Evolutionary conservation across 805 yeast species (phyloP).

Genomic region (Kodamaea kaohsiungensis): DNA sequence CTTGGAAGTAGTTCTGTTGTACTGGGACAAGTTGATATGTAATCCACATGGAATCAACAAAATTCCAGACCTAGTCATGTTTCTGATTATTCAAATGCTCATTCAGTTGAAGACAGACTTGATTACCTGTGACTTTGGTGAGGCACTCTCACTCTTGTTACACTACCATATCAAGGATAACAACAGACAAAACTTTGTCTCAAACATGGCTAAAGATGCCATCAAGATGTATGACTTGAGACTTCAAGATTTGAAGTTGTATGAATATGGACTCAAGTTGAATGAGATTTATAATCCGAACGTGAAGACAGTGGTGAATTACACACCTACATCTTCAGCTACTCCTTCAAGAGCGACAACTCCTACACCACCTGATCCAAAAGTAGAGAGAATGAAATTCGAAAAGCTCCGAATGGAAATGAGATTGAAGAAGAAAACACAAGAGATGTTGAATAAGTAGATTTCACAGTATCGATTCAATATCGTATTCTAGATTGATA

Average conservation of each 20-base stretch:
- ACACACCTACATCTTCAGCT: slow-evolving; percentile 20
- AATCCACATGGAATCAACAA: slow-evolving; percentile 18
- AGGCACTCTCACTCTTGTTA: slow-evolving; percentile 47
- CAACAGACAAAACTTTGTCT: slow-evolving; percentile 20
- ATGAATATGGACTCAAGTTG: slow-evolving; percentile 41
- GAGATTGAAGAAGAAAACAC: slow-evolving; percentile 46
- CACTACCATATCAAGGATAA: slow-evolving; percentile 46
- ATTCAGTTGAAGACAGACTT: slow-evolving; percentile 46
- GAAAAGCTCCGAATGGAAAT: slow-evolving; percentile 49
- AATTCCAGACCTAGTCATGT: slow-evolving; percentile 41
- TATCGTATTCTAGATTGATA: not conserved
- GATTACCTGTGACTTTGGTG: slow-evolving; percentile 52
- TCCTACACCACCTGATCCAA: slow-evolving; percentile 17
- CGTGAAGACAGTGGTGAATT: slow-evolving; percentile 28
- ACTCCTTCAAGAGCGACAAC: slow-evolving; percentile 19
- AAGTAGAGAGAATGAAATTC: slow-evolving; percentile 41
- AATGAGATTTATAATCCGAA: slow-evolving; percentile 42
- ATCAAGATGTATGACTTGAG: slow-evolving; percentile 31
- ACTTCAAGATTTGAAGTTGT: slow-evolving; percentile 38
- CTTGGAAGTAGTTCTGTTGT: slow-evolving; percentile 29
- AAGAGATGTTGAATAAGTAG: slow-evolving; percentile 13
- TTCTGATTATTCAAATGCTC: slow-evolving; percentile 43
- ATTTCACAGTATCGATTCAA: not conserved
- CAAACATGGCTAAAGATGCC: slow-evolving; percentile 34
- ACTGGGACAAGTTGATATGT: slow-evolving; percentile 54